A percentile compares a stretch with the other conserved stretches of the same genome.
Conservation (phyloP, 345 rosid genomes). For the Cochlearia excelsa region DNA sequence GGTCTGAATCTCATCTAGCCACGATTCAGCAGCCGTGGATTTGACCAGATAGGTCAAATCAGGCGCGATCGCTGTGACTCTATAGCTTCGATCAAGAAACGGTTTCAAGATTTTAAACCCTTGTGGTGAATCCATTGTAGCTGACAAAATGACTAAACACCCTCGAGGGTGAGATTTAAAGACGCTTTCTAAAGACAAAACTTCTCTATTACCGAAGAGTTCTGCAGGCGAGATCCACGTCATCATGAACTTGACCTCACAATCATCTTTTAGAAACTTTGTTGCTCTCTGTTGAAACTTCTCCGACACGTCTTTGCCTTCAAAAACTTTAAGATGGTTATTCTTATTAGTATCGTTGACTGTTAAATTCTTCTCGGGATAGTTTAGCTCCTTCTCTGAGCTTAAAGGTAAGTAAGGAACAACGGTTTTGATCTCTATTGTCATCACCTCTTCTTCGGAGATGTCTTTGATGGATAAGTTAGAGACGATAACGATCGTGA, state of each 20-base stretch:
- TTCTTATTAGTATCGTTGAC: constrained; percentile 31
- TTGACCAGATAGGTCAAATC: constrained; percentile 51
- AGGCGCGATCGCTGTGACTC: constrained; percentile 49
- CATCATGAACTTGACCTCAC: constrained; percentile 56
- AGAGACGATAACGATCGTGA: constrained; percentile 30
- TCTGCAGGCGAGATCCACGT: constrained; percentile 62
- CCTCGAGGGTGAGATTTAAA: constrained; percentile 52
- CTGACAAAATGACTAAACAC: constrained; percentile 57
- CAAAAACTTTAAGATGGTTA: constrained; percentile 10
- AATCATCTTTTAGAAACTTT: constrained; percentile 45
- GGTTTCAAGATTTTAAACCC: constrained; percentile 52
- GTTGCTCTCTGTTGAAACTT: constrained; percentile 35
- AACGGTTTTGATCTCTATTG: constrained; percentile 31
- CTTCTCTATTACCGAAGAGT: constrained; percentile 49
- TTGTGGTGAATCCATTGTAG: constrained; percentile 46
- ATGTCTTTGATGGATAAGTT: constrained; percentile 18
- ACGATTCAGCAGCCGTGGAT: constrained; percentile 53
- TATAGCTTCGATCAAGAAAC: constrained; percentile 41
- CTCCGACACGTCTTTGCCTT: constrained; percentile 23
- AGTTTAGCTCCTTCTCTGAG: constrained; percentile 28
- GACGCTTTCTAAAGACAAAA: constrained; percentile 48
- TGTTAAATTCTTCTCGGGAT: constrained; percentile 9
- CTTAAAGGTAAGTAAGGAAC: constrained; percentile 28
- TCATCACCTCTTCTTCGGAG: constrained; percentile 10
- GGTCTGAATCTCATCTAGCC: constrained; percentile 49